A percentile compares a stretch with the other conserved stretches of the same genome.
Evolutionary conservation across 441 rosid species (phyloP).

Genomic region (Eutrema salsugineum): DNA sequence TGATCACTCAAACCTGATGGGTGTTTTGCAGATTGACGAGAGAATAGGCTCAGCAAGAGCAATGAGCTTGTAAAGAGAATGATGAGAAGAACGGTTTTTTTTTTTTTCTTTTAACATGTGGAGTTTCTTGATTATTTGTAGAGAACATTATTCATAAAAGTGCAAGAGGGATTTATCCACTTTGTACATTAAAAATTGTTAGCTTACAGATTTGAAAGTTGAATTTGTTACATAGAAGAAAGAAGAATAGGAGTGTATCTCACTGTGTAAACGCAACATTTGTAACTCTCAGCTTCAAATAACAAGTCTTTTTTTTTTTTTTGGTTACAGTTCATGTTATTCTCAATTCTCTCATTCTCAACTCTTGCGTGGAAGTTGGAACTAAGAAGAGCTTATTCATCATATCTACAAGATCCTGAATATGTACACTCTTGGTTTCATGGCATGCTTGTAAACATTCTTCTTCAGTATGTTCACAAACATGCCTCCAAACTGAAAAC

Average conservation of each 20-base stretch:
- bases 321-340: neutral
- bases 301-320: neutral
- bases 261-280: slow-evolving; percentile 3
- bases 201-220: slow-evolving; percentile 21
- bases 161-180: slow-evolving; percentile 3
- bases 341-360: neutral
- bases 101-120: slow-evolving; percentile 5
- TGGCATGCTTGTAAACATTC: too few relatives aligned
- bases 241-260: slow-evolving; percentile 23
- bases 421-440: too few relatives aligned
- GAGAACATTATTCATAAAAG: slow-evolving; percentile 31
- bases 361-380: neutral
- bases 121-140: slow-evolving; percentile 29
- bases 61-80: slow-evolving; percentile 58
- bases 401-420: neutral
- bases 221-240: slow-evolving; percentile 23
- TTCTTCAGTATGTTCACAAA: too few relatives aligned
- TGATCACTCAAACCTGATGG: neutral
- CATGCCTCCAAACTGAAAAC: too few relatives aligned
- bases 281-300: slow-evolving; percentile 13
- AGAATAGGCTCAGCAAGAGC: slow-evolving; percentile 60
- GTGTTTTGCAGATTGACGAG: slow-evolving; percentile 54
- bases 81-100: neutral
- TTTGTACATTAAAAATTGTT: slow-evolving; percentile 17
- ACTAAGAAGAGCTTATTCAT: neutral